phyloP scores from a whole-genome alignment of 495 filamentous ascomycete genomes.

The Amphirosellinia nigrospora region DNA sequence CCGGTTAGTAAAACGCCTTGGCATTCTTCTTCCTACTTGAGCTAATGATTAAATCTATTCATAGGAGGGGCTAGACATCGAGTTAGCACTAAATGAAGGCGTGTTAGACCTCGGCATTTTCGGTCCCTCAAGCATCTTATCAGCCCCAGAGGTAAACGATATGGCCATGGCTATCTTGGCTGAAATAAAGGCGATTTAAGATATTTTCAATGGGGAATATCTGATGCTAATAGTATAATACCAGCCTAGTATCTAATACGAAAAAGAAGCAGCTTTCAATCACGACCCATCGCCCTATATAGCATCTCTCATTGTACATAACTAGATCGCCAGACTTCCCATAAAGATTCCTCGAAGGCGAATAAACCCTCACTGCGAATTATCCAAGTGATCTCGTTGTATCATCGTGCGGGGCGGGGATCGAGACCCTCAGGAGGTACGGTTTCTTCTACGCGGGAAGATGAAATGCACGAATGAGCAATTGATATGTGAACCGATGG shows the following conservation, averaged over 20 bases:
- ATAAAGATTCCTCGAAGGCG: background rate
- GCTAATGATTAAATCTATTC: background rate
- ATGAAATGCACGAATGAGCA: background rate
- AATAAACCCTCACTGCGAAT: background rate
- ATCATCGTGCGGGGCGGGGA: background rate
- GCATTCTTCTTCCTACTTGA: background rate
- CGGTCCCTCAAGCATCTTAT: slow-evolving; percentile 34
- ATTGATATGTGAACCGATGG: background rate
- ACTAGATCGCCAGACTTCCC: background rate
- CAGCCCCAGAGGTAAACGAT: slow-evolving; percentile 16
- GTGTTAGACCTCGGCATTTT: slow-evolving; percentile 63
- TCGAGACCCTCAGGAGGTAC: background rate
- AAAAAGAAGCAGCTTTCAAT: background rate
- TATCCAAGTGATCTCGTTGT: background rate
- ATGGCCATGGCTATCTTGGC: slow-evolving; percentile 26
- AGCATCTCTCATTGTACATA: background rate
- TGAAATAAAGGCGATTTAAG: slow-evolving; percentile 26
- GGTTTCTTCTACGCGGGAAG: background rate
- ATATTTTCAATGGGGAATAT: background rate
- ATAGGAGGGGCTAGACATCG: slow-evolving; percentile 62
- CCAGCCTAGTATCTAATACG: background rate
- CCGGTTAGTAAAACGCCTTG: slow-evolving; percentile 37
- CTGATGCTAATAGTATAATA: background rate
- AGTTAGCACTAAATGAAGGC: slow-evolving; percentile 53
- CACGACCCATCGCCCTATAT: no score